Evolutionary conservation across 441 rosid species (phyloP).

Genomic region (Brassica balearica): DNA sequence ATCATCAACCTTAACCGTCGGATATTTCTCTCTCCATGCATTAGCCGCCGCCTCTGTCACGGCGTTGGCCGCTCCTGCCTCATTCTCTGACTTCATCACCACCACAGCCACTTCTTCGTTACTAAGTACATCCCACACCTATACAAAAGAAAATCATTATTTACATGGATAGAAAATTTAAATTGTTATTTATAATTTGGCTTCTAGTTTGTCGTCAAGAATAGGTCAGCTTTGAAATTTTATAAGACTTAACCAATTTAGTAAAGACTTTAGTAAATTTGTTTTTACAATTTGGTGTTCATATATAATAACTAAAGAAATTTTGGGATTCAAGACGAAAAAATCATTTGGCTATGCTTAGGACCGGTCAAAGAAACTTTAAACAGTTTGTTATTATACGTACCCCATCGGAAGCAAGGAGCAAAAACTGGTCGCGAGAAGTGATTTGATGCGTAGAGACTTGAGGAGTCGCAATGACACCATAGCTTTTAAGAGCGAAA

Average conservation of each 20-base stretch:
- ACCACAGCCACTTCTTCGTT: slow-evolving; percentile 54
- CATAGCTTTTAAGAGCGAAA: slow-evolving; percentile 68
- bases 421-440: slow-evolving; percentile 5
- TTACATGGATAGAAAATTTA: neutral
- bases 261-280: too few species aligned
- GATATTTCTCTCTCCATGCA: slow-evolving; percentile 69
- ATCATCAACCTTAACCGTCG: slow-evolving; percentile 18
- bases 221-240: too few species aligned
- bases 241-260: too few species aligned
- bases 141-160: neutral
- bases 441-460: slow-evolving; percentile 62
- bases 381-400: too few species aligned
- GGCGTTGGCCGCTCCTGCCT: slow-evolving; percentile 59
- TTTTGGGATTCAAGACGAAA: too few species aligned
- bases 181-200: neutral
- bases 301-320: too few species aligned
- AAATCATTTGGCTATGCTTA: neutral
- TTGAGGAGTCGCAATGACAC: slow-evolving; percentile 73
- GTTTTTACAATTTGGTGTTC: neutral
- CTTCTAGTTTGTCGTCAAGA: neutral
- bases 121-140: slow-evolving; percentile 90
- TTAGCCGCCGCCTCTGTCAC: slow-evolving; percentile 73
- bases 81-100: slow-evolving; percentile 53
- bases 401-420: too few species aligned
- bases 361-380: too few species aligned